phyloP scores from a whole-genome alignment of 345 rosid genomes.

The Erucastrum elatum region DNA sequence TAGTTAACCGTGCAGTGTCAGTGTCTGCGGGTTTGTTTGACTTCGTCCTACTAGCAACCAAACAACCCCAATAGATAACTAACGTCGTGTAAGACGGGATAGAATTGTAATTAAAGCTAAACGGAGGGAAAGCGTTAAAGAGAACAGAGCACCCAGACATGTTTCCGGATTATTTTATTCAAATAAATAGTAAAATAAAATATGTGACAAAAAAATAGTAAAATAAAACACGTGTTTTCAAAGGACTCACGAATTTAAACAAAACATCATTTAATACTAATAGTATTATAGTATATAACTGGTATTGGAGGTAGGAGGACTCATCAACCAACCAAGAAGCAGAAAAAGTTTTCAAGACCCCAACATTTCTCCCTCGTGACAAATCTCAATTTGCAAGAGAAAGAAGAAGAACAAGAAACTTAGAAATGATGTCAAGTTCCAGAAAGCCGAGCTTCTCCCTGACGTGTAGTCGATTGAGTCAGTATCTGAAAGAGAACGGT shows the following conservation, averaged over 20 bases:
- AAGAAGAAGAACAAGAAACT: neutral
- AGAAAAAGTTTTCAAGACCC: too few species aligned
- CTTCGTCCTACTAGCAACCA: neutral
- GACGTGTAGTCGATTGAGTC: constrained; percentile 70
- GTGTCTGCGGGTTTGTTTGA: constrained; percentile 11
- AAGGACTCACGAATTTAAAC: neutral
- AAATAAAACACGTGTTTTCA: constrained; percentile 34
- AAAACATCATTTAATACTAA: neutral
- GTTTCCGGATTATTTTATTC: neutral
- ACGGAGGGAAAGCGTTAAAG: constrained; percentile 30
- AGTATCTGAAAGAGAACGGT: constrained; percentile 73
- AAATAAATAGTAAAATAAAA: neutral
- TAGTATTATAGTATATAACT: neutral
- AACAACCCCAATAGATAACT: neutral
- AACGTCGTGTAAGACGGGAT: constrained; percentile 18
- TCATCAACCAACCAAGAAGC: neutral
- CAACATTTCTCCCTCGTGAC: constrained; percentile 36
- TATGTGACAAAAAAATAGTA: too few species aligned
- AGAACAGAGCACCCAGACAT: constrained; percentile 33
- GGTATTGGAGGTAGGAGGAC: constrained; percentile 14
- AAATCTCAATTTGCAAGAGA: constrained; percentile 11
- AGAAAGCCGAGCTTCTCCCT: constrained; percentile 60
- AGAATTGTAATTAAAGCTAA: neutral
- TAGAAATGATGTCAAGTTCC: constrained; percentile 51
- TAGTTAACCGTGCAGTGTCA: neutral